A percentile compares a stretch with the other conserved stretches of the same genome.
Conservation (phyloP, 1,139 yeast species). For the Debaryomyces sp. region DNA sequence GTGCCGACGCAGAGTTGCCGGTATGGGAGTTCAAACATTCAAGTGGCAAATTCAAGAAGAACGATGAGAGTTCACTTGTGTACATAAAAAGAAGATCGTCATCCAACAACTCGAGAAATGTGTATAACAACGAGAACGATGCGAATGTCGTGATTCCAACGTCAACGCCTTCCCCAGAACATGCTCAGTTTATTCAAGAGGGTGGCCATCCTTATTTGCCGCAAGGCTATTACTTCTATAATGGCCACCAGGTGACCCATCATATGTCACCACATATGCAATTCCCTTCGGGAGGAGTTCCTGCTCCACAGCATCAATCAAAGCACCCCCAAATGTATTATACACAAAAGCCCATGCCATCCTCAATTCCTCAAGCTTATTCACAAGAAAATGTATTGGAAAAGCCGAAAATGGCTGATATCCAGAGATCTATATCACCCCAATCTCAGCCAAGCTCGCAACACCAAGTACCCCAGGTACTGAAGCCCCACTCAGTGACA, state of each 20-base stretch:
- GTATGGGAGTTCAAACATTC: slow-evolving; percentile 91
- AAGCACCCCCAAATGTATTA: slow-evolving; percentile 7
- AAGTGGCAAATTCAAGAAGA: slow-evolving; percentile 73
- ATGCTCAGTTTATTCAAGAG: slow-evolving; percentile 3
- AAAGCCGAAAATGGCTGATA: neutral
- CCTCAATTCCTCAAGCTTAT: slow-evolving; percentile 14
- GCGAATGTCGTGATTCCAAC: slow-evolving; percentile 12
- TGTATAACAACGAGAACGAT: slow-evolving; percentile 14
- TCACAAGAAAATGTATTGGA: slow-evolving; percentile 10
- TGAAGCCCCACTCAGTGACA: neutral
- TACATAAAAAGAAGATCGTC: slow-evolving; percentile 68
- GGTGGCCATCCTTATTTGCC: slow-evolving; percentile 2
- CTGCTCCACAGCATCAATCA: slow-evolving; percentile 22
- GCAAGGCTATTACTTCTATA: slow-evolving; percentile 3
- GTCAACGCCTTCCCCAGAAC: slow-evolving; percentile 16
- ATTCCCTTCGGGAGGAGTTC: slow-evolving; percentile 4
- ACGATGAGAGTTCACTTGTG: slow-evolving; percentile 66
- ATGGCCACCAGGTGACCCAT: slow-evolving; percentile 1
- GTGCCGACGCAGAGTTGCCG: slow-evolving; percentile 24
- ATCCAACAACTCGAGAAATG: slow-evolving; percentile 28
- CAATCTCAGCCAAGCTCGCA: slow-evolving; percentile 8
- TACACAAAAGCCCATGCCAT: slow-evolving; percentile 2
- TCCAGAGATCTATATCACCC: slow-evolving; percentile 12
- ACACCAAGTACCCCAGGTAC: slow-evolving; percentile 4
- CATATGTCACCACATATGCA: slow-evolving; percentile 5